Evolutionary conservation across 164 flowering plant species (phyloP), one percentile per base, ranked within the genome.

Genomic region (Annona cherimola): DNA sequence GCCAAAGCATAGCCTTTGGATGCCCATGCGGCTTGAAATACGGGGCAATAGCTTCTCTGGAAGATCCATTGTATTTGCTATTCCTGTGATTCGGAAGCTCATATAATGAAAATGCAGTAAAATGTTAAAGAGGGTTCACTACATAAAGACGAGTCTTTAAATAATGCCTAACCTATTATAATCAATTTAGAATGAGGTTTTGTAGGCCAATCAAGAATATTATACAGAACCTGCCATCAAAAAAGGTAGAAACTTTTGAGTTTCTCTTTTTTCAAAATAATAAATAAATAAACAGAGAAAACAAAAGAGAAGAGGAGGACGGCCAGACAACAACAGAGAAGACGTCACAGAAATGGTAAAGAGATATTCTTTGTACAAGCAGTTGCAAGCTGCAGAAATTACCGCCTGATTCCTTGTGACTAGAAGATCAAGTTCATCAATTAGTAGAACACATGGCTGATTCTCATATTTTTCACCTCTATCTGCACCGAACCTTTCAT

Each of bases 11-110:
- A 92, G 87, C 80, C 98, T 87, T 74, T 94, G 95, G 54, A 92
- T 86, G 61, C 99, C 99, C 99, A 94, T 87, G 2, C 97, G 92
- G 69, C 99, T 94, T 70, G 99, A 92, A 73, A 92, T 94, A n/a
- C 97, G 91, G 40, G 98, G 99, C 77, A 92, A 94, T 80, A 94
- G 77, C 86, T 94, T 94, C 81, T 94, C 99, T 72, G 98, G 98
- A 79, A 94, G 98, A 83, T 94, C 98, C 99, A 94, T 94, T 11
- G 99, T 94, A 80, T 94, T 94, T 77, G 99, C 96, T 80, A 94
- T 91, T 14, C 97, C 98, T 94, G 83, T 67, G 5, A 62, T 62
- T 62, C 20, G 19, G 7, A 62, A 19, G 41, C 9, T 7, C 26
- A 62, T 4, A 35, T 20, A 62, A 35, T 62, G 4, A 8, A 20